A percentile compares a stretch with the other conserved stretches of the same genome.
Evolutionary conservation across 2,329 filamentous ascomycete genomes (phyloP).

Genomic region (Domatiomyces catenatus): DNA sequence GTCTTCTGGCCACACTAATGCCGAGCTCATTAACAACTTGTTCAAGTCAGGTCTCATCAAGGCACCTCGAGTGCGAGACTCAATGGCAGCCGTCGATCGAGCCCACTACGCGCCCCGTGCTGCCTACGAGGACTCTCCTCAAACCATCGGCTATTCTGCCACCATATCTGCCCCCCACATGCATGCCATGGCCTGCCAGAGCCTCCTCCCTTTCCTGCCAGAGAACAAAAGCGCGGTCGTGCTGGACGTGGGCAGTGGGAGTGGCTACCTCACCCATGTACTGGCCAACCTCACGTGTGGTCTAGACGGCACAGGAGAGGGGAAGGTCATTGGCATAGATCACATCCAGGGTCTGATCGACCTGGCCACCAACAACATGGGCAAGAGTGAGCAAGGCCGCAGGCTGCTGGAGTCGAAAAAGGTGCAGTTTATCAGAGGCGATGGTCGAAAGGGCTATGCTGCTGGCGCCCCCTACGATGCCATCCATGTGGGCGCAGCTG

Average conservation of each 20-base stretch:
- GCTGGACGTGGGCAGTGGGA: conserved; percentile 61
- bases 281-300: conserved; percentile 55
- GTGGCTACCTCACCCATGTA: conserved; percentile 75
- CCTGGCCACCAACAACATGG: conserved; percentile 50
- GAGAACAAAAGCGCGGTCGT: conserved; percentile 38
- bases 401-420: conserved; percentile 46
- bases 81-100: conserved; percentile 78
- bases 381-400: conserved; percentile 43
- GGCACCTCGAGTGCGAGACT: conserved; percentile 55
- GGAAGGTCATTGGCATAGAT: conserved; percentile 55
- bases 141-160: conserved; percentile 50
- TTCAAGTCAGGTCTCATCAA: conserved; percentile 56
- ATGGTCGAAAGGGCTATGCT: conserved; percentile 54
- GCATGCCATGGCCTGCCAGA: conserved; percentile 51
- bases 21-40: conserved; percentile 63
- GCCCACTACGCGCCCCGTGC: conserved; percentile 48
- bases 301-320: conserved; percentile 25
- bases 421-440: conserved; percentile 59
- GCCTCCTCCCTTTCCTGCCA: conserved; percentile 42
- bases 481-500: conserved; percentile 88
- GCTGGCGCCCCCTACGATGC: conserved; percentile 60
- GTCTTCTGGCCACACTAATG: conserved; percentile 61
- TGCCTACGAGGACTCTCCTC: conserved; percentile 61
- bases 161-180: conserved; percentile 62
- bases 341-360: conserved; percentile 52